These are phyloP conservation scores for Amphicarpaea edgeworthii DNA, from an alignment of 306 rosid species.

Conservation along the genomic window DNA sequence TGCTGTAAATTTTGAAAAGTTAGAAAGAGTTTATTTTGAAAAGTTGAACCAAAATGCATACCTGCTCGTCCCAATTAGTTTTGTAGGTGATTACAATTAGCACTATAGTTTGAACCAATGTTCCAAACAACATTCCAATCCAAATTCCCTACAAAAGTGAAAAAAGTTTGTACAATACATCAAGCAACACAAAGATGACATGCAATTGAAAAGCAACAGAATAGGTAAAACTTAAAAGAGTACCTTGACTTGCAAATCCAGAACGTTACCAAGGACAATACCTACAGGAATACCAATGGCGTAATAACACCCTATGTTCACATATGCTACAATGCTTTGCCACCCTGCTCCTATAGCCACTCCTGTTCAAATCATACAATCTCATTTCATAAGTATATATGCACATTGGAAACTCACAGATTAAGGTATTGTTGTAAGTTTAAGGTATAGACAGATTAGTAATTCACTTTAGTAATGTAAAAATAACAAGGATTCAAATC, in stretches of 20 bases:
- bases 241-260: constrained; percentile 55
- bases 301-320: constrained; percentile 59
- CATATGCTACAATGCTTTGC: constrained; percentile 57
- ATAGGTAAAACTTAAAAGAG: background rate
- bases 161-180: background rate
- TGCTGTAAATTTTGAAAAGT: background rate
- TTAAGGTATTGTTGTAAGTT: no score
- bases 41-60: constrained; percentile 24
- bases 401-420: no score
- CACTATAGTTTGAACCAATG: constrained; percentile 62
- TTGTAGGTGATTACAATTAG: constrained; percentile 47
- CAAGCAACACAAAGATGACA: background rate
- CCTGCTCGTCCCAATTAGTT: constrained; percentile 73
- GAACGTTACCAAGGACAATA: constrained; percentile 42
- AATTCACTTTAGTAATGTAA: background rate
- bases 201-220: background rate
- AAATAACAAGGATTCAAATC: background rate
- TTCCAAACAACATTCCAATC: constrained; percentile 75
- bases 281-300: constrained; percentile 58
- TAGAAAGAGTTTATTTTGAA: background rate
- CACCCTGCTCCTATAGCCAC: constrained; percentile 67
- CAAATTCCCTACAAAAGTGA: constrained; percentile 59
- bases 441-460: no score
- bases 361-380: constrained; percentile 41
- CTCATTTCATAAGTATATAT: no score